phyloP scores from a whole-genome alignment of 768 basidiomycete genomes.

The Amanita rimosa region DNA sequence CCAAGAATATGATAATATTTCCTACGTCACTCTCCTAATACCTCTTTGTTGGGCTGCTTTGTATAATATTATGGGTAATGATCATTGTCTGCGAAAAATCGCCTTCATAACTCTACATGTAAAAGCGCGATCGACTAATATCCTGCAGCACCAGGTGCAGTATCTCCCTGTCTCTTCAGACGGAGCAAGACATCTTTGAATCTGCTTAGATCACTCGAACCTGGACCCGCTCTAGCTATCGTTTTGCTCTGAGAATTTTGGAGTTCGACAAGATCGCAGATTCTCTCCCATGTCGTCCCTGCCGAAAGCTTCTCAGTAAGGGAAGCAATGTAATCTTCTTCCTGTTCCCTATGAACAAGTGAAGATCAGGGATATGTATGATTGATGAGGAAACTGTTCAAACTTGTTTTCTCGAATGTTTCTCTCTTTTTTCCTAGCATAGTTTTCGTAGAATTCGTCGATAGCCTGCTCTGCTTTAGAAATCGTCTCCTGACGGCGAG shows the following conservation, averaged over 20 bases:
- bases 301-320: constrained; percentile 67
- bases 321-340: constrained; percentile 66
- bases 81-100: not conserved
- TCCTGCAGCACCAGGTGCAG: constrained; percentile 87
- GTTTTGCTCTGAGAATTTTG: constrained; percentile 98
- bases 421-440: constrained; percentile 80
- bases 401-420: constrained; percentile 95
- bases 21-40: not conserved
- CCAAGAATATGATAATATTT: constrained; percentile 5
- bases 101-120: not conserved
- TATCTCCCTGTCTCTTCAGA: constrained; percentile 81
- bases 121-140: constrained; percentile 45
- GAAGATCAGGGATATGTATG: not conserved
- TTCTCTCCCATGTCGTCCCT: constrained; percentile 95
- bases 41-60: not conserved
- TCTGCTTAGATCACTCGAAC: constrained; percentile 80
- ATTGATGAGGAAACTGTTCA: not conserved
- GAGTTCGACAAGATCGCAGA: constrained; percentile 75
- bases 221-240: constrained; percentile 72
- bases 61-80: not conserved
- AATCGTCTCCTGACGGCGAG: constrained; percentile 72
- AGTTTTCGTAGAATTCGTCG: constrained; percentile 85
- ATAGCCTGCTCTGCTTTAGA: constrained; percentile 77
- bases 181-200: constrained; percentile 90
- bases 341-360: constrained; percentile 55